Evolutionary conservation across 1,139 yeast species (phyloP), one percentile per base, ranked within the genome.

Genomic region (Saccharomyces hybrid): DNA sequence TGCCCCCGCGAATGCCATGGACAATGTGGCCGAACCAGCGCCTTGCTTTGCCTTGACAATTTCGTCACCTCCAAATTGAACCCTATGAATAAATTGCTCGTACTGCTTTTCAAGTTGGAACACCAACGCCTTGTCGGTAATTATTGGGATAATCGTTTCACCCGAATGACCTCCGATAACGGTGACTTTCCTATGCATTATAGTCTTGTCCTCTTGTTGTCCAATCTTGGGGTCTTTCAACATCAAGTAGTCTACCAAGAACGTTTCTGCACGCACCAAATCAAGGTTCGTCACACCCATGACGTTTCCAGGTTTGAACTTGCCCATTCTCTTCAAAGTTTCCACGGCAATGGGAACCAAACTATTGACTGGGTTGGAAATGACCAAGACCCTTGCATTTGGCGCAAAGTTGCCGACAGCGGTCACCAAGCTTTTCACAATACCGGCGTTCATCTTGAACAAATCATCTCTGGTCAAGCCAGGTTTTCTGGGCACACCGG

Each of bases 151-250:
- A 64, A 85, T 85, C 23, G 90, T 84, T 64, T 81, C 86, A 54
- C 89, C 90, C 0, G 89, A 84, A 66, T 85, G 91, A 47, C 91
- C 90, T 50, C 90, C 90, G 63, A 85, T 76, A 38, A 85, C 88
- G 29, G 83, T 77, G 49, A 83, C 78, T 58, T 75, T 75, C 38
- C 81, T 80, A 57, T 72, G 73, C 64, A 81, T 73, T 41, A 63
- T 59, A 32, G 66, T 68, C 54, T 67, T 65, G 54, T 63, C 61
- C 53, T 57, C 60, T 48, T 60, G 57, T 44, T 48, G 44, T 42
- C 46, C 49, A 31, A 46, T 11, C 6, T 16, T 38, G 25, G 44
- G 44, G 25, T 38, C 13, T 38, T 38, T 38, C 13, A 16, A 38
- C 44, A 49, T 52, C 53, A 65, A 74, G 34, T 64, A 61, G 52